Evolutionary conservation across 2,329 filamentous ascomycete genomes (phyloP), one percentile per base, ranked within the genome.

Genomic region (Penicillium sp.): DNA sequence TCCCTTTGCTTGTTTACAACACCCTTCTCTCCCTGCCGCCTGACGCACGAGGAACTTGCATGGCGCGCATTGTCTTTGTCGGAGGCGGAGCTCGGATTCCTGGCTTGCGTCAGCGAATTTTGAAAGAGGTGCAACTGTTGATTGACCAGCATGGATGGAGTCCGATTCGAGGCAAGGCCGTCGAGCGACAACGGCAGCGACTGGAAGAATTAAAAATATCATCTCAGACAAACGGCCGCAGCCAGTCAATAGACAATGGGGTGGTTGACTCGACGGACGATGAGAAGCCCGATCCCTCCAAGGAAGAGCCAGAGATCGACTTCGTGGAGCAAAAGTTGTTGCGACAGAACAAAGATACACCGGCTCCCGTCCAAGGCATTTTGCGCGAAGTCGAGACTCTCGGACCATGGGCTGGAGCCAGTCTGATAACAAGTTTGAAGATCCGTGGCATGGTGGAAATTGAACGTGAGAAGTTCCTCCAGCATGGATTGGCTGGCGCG

Each of bases 41-140:
- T 3, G 94, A 99, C 70, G 85, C 92, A 3, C 85, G 94, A 20
- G 87, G 89, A 1, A 75, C 87, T 4, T 97, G 93, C 70, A 94
- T 97, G 85, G 86, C 91, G 1, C 88, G 93, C 32, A 89, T 97
- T 39, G 78, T 96, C 13, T 89, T 99, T 65, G 88, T 87, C 0
- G 94, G 94, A 26, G 91, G 91, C 2, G 88, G 88, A 41, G 85
- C 91, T 5, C 82, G 82, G 21, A 85, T 97, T 7, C 82, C 92
- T 0, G 94, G 94, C 1, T 75, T 99, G 21, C 91, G 90, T 59
- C 79, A 81, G 20, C 84, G 93, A 21, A 80, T 96, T 30, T 73
- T 96, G 26, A 82, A 88, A 50, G 92, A 97, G 62, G 74, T 97
- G 1, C 80, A 82, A 3, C 72, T 75, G 1, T 75, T 96, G 0